Conservation (phyloP, 306 rosid species). For the Carpinus viminea region DNA sequence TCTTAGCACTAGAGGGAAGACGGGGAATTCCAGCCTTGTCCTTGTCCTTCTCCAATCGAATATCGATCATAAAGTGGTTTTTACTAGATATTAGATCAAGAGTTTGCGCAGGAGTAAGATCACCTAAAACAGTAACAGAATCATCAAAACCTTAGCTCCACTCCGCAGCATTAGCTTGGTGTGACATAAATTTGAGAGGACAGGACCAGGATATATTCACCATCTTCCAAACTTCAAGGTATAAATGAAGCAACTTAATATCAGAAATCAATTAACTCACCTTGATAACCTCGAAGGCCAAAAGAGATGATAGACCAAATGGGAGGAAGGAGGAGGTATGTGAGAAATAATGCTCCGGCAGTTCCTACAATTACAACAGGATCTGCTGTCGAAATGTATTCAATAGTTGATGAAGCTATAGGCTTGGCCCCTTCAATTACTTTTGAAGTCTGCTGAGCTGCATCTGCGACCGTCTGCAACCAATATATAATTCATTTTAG, state of each 20-base stretch:
- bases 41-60: conserved; percentile 88
- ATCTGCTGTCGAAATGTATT: conserved; percentile 72
- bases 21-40: conserved; percentile 88
- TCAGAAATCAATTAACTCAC: conserved; percentile 37
- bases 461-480: conserved; percentile 77
- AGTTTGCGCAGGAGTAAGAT: conserved; percentile 84
- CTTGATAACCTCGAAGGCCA: conserved; percentile 85
- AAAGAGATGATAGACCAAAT: conserved; percentile 73
- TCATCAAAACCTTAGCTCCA: conserved; percentile 15
- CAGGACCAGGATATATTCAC: background rate
- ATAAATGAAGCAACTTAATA: conserved; percentile 12
- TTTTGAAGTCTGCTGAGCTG: conserved; percentile 76
- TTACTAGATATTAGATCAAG: conserved; percentile 72
- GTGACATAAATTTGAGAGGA: background rate
- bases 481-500: conserved; percentile 20
- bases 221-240: background rate
- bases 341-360: conserved; percentile 71
- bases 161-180: background rate
- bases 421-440: conserved; percentile 87
- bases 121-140: conserved; percentile 52
- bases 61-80: conserved; percentile 63
- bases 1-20: conserved; percentile 82
- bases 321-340: conserved; percentile 81
- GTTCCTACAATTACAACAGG: conserved; percentile 71
- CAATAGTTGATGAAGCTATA: conserved; percentile 72